Conservation (phyloP, 192 early-diverging fungal species). For the Entomortierella lignicola region DNA sequence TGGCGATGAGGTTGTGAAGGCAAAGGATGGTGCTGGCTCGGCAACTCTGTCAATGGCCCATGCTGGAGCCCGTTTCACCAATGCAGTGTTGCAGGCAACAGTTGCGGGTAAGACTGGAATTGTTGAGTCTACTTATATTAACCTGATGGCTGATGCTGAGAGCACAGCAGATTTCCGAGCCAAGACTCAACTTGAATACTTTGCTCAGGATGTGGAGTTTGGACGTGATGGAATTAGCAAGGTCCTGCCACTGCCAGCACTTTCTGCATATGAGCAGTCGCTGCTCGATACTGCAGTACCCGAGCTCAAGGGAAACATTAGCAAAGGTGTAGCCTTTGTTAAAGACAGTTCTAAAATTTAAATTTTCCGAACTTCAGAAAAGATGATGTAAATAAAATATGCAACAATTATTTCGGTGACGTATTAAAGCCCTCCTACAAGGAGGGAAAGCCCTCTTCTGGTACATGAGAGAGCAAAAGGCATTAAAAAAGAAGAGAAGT, state of each 20-base stretch:
- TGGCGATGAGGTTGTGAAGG: slow-evolving; percentile 99
- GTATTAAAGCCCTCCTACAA: no score
- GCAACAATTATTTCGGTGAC: no score
- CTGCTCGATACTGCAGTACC: slow-evolving; percentile 85
- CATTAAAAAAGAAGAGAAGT: no score
- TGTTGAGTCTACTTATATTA: slow-evolving; percentile 91
- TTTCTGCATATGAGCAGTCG: slow-evolving; percentile 89
- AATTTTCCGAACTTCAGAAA: no score
- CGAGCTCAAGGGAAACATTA: slow-evolving; percentile 94
- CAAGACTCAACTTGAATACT: slow-evolving; percentile 72
- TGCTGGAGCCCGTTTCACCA: slow-evolving; percentile 91
- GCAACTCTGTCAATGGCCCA: slow-evolving; percentile 93
- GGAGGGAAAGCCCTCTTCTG: no score
- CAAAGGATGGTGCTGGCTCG: slow-evolving; percentile 95
- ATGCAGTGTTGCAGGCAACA: slow-evolving; percentile 85
- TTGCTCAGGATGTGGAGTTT: slow-evolving; percentile 83
- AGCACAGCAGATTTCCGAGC: slow-evolving; percentile 11
- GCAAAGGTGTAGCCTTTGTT: slow-evolving; percentile 75
- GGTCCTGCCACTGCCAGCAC: slow-evolving; percentile 82
- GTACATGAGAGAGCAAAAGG: no score
- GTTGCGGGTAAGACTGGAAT: slow-evolving; percentile 84
- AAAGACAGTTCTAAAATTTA: slow-evolving; percentile 1
- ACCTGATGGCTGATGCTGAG: slow-evolving; percentile 69
- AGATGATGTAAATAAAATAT: no score
- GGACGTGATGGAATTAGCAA: slow-evolving; percentile 88